These are phyloP conservation scores for Vitis riparia DNA, from an alignment of 164 flowering plant genomes.

Conservation along the genomic window DNA sequence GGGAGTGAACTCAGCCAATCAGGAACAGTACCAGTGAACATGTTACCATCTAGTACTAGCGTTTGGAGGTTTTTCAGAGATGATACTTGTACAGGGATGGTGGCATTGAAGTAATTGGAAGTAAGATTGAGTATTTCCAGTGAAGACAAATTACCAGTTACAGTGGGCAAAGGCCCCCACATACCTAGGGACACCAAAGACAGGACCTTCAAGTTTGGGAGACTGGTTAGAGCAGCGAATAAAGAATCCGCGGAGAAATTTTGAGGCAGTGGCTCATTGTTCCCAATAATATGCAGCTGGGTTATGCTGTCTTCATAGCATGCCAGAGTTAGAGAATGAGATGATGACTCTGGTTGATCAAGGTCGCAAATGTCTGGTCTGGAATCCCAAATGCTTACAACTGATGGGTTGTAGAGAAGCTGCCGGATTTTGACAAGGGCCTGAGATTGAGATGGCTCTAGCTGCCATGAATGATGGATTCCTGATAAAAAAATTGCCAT, in stretches of 20 bases:
- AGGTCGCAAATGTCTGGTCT: constrained; percentile 34
- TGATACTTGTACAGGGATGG: constrained; percentile 33
- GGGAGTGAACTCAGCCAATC: constrained; percentile 32
- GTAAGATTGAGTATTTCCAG: constrained; percentile 46
- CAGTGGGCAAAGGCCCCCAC: constrained; percentile 42
- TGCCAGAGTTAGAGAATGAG: constrained; percentile 22
- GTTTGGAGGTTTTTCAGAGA: constrained; percentile 36
- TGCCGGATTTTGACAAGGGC: constrained; percentile 25
- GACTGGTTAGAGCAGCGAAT: constrained; percentile 20
- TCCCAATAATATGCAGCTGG: constrained; percentile 42
- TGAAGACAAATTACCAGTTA: constrained; percentile 25
- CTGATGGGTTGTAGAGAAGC: constrained; percentile 33
- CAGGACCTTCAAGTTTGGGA: constrained; percentile 43
- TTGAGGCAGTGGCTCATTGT: constrained; percentile 15
- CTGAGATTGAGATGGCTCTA: constrained; percentile 23
- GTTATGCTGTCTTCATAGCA: constrained; percentile 46
- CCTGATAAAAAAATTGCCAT: not conserved
- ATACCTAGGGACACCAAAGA: constrained; percentile 49
- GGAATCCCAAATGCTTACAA: constrained; percentile 17
- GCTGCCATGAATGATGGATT: constrained; percentile 24
- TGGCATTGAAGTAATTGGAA: constrained; percentile 38
- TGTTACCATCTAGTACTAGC: constrained; percentile 37
- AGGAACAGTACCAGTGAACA: constrained; percentile 37
- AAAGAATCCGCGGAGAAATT: constrained; percentile 30
- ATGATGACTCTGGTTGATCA: constrained; percentile 19